These are phyloP conservation scores for Penicillium turbatum DNA, from an alignment of 495 filamentous ascomycete species.

Conservation along the genomic window DNA sequence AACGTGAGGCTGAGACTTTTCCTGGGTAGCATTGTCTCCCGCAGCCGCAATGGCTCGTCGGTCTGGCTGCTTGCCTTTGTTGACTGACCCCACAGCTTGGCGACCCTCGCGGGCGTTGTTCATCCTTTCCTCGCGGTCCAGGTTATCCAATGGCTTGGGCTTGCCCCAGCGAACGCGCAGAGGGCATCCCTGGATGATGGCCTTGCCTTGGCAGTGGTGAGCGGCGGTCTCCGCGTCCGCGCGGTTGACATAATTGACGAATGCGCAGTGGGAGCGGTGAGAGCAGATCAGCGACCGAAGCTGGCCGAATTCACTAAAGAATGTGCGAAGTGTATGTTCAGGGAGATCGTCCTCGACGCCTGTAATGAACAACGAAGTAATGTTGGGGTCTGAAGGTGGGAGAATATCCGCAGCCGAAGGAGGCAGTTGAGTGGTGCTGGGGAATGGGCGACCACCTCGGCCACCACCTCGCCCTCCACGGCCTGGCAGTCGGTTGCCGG, in stretches of 20 bases:
- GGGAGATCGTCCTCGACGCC: constrained; percentile 95
- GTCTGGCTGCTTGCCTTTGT: constrained; percentile 27
- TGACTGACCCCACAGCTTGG: constrained; percentile 40
- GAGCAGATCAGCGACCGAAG: constrained; percentile 89
- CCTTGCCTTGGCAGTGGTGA: constrained; percentile 78
- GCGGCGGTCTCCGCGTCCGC: constrained; percentile 81
- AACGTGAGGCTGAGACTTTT: constrained; percentile 44
- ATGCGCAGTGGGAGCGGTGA: constrained; percentile 94
- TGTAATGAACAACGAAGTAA: constrained; percentile 89
- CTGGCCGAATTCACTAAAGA: constrained; percentile 82
- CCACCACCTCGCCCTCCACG: constrained; percentile 45
- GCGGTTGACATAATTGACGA: constrained; percentile 85
- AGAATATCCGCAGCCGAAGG: constrained; percentile 76
- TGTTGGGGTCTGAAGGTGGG: constrained; percentile 75
- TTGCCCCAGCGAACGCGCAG: constrained; percentile 86
- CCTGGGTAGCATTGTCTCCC: constrained; percentile 26
- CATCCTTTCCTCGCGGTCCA: constrained; percentile 77
- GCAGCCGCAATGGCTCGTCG: constrained; percentile 34
- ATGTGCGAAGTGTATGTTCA: constrained; percentile 82
- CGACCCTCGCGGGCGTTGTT: constrained; percentile 71
- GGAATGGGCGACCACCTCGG: constrained; percentile 58
- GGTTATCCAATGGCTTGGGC: constrained; percentile 82
- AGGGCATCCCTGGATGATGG: constrained; percentile 78
- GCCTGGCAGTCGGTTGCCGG: constrained; percentile 36
- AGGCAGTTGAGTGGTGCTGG: constrained; percentile 67